These are phyloP conservation scores for Patellifolia procumbens DNA, from an alignment of 179 eudicot species.

Conservation along the genomic window DNA sequence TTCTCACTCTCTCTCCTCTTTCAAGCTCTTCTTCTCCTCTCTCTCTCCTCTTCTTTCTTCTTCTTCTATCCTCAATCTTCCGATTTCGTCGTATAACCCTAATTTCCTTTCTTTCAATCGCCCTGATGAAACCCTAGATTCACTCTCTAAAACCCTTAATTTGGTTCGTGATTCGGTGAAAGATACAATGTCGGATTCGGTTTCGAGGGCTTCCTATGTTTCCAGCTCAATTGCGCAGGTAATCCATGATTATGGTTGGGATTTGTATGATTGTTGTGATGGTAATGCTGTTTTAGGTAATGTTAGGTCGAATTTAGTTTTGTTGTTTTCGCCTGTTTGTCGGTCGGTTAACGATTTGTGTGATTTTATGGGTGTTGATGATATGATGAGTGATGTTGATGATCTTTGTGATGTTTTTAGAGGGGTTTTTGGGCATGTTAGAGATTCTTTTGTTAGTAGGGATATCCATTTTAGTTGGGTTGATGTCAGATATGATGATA, in stretches of 20 bases:
- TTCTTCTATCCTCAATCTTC: conserved; percentile 41
- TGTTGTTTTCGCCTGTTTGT: conserved; percentile 59
- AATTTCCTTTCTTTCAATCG: conserved; percentile 49
- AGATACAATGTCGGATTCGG: background rate
- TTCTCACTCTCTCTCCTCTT: conserved; percentile 58
- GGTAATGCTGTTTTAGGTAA: conserved; percentile 24
- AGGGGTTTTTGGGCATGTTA: conserved; percentile 47
- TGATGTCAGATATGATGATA: conserved; percentile 42
- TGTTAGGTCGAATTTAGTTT: conserved; percentile 62
- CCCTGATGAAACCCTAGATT: conserved; percentile 40
- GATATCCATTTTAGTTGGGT: conserved; percentile 81
- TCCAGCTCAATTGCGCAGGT: conserved; percentile 57
- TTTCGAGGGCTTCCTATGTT: conserved; percentile 33
- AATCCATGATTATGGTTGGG: conserved; percentile 62
- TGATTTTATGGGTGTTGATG: conserved; percentile 44
- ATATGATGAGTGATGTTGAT: conserved; percentile 31
- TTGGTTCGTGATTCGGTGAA: conserved; percentile 21
- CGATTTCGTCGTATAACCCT: conserved; percentile 26
- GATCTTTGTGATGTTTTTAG: conserved; percentile 37
- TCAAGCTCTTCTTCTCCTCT: conserved; percentile 78
- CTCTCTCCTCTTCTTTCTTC: conserved; percentile 71
- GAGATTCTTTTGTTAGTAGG: conserved; percentile 50
- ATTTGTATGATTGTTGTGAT: conserved; percentile 35
- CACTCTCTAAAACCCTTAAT: conserved; percentile 33
- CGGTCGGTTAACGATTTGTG: conserved; percentile 32